Evolutionary conservation across 352 stramenopile species (phyloP), one percentile per base, ranked within the genome.

Genomic region (Pelagophyceae sp.): DNA sequence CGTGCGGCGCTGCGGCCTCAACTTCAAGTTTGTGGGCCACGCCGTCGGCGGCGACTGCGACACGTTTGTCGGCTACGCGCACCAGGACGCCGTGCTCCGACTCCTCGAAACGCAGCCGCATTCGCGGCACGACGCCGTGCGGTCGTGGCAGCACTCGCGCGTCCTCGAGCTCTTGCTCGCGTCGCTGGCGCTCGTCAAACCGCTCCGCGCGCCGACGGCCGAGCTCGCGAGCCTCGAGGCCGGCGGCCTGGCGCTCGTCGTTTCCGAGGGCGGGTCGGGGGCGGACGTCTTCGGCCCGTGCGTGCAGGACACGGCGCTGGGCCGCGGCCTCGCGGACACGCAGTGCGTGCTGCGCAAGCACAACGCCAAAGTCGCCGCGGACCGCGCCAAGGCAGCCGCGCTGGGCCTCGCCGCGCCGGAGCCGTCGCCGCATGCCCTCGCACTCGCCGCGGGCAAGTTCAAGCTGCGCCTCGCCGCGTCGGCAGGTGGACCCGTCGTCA

Each of bases 11-110:
- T 84, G 79, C 40, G 80, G 80, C 29, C 72, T 80, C 37, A 82
- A 72, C 50, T 84, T 80, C 65, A 84, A 83, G 50, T 84, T 84
- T 40, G 72, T 83, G 33, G 80, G 80, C 37, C 61, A 76, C 17
- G 77, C 78, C 75, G 60, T 82, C 33, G 69, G 81, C 25, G 80
- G 80, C 11, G 79, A 79, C 45, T 80, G 72, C 45, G 79, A 82
- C 65, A 74, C 77, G 29, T 75, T 70, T n/a, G 64, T 79, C 65
- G 77, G 38, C 3, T 27, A 35, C 15, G 37, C 51, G 35, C 3
- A 76, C 11, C 29, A 72, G 1, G 40, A 38, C 45, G 72, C 80
- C 65, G 76, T 51, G 6, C 61, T 64, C 19, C 38, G 45, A 32
- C 17, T 78, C 11, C 29, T 77, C 3, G 37, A 32, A 45, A 67